Evolutionary conservation across 768 basidiomycete species (phyloP).

Genomic region (Tylopilus sp.): DNA sequence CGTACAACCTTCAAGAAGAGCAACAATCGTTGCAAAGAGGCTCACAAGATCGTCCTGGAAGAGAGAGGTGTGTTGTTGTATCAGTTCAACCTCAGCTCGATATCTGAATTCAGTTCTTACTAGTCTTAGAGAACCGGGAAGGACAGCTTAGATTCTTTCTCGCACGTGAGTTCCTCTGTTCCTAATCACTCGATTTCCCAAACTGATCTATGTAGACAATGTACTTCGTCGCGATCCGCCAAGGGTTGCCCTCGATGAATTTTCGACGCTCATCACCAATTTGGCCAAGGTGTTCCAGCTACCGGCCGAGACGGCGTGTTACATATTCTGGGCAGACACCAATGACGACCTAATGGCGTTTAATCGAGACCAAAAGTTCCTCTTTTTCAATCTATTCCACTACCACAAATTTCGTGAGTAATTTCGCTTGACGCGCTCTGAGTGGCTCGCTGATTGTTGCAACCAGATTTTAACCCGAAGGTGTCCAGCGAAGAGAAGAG

Average conservation of each 20-base stretch:
- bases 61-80: slow-evolving; percentile 1
- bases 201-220: not conserved
- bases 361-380: slow-evolving; percentile 11
- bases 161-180: slow-evolving; percentile 6
- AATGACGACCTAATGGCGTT: slow-evolving; percentile 18
- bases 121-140: not conserved
- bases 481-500: too few relatives aligned
- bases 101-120: not conserved
- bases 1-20: not conserved
- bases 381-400: slow-evolving; percentile 14
- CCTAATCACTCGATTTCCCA: too few relatives aligned
- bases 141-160: slow-evolving; percentile 6
- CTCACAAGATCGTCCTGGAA: not conserved
- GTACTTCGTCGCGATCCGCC: slow-evolving; percentile 2
- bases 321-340: slow-evolving; percentile 17
- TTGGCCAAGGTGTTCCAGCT: slow-evolving; percentile 2
- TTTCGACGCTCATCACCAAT: not conserved
- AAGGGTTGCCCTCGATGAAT: not conserved
- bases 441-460: too few relatives aligned
- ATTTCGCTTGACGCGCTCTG: not conserved
- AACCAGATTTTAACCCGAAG: too few relatives aligned
- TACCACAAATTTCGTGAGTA: slow-evolving; percentile 8
- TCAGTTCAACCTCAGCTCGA: not conserved
- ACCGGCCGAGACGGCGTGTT: not conserved
- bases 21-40: slow-evolving; percentile 7